Evolutionary conservation across 768 basidiomycete genomes (phyloP).

Genomic region (Tricholoma saponaceum): DNA sequence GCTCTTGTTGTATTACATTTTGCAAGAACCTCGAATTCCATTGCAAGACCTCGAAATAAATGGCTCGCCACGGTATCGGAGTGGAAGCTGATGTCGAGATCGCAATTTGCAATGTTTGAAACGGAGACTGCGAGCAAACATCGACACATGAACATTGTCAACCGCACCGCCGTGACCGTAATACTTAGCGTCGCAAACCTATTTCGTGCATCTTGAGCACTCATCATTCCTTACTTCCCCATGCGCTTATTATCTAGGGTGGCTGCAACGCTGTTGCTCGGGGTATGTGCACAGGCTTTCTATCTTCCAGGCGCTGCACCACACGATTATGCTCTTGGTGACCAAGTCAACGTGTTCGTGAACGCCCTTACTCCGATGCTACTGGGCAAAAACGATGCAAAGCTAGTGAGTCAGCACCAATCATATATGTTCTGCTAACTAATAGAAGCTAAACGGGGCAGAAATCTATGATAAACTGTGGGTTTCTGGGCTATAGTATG

Average conservation of each 20-base stretch:
- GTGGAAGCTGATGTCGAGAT: not conserved
- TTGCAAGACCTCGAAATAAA: conserved; percentile 27
- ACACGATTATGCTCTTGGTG: conserved; percentile 69
- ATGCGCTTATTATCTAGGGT: conserved; percentile 22
- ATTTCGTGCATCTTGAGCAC: not conserved
- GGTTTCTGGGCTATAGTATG: conserved; percentile 15
- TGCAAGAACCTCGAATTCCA: conserved; percentile 83
- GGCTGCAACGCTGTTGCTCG: conserved; percentile 15
- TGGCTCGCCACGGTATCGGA: conserved; percentile 10
- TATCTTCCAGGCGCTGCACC: conserved; percentile 93
- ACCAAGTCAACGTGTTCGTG: conserved; percentile 76
- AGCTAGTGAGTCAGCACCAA: conserved; percentile 54
- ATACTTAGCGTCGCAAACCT: not conserved
- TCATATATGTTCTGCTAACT: not conserved
- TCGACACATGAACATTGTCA: not conserved
- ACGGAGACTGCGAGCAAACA: not conserved
- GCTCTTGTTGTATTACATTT: conserved; percentile 79
- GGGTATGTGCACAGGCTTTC: conserved; percentile 52
- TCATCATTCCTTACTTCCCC: conserved; percentile 7
- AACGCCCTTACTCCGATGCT: conserved; percentile 90
- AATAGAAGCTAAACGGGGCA: conserved; percentile 21
- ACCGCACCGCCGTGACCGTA: too few relatives aligned
- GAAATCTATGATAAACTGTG: conserved; percentile 93
- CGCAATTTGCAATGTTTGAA: not conserved
- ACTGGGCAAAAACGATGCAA: conserved; percentile 59